Base-by-base conservation (phyloP, 345 rosid species). In the Eucalyptus urophylla region DNA sequence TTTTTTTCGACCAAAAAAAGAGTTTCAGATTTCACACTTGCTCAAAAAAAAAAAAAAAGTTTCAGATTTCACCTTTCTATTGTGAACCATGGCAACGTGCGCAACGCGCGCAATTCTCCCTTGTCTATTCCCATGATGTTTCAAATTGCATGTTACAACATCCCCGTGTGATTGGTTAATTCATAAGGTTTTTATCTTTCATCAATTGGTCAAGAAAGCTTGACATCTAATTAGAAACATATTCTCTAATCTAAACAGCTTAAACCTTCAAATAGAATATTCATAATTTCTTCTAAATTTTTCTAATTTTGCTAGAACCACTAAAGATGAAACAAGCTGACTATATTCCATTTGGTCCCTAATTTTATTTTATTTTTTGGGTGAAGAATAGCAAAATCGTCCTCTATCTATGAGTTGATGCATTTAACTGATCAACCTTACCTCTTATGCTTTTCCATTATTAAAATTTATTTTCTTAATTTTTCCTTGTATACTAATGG, bases 241-340 rank as follows among this genome's bases (percentile, higher is more conserved):
- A 0, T 56, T 56, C 62, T 22, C 62, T 56, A 56, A 22, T 56
- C 13, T 60, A 60, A 60, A 25, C 4, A 27, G 15, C 8, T 27
- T 27, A 27, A 27, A 58, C 31, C 2, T 60, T 0, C 3, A 60
- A 60, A 0, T 0, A 12, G 16, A 60, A 60, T 1, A 60, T 13
- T 60, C 31, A 27, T 60, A 12, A 27, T 11, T 29, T 27, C 16
- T 6, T 60, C 65, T 24, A 2, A 58, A 58, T 0, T 25, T 24
- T 56, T 6, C 5, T 24, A 24, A 24, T 49, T 24, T 56, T 56
- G 62, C 62, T 56, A 24, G 62, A 56, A 56, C 62, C 27, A 56
- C 29, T 24, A 5, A 56, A 0, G 62, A 24, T 9, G 62, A 49
- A 56, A 24, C 29, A 5, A 10, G 62, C 4, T 10, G 29, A 56